A percentile compares a stretch with the other conserved stretches of the same genome.
Evolutionary conservation across 2,329 filamentous ascomycete genomes (phyloP).

Genomic region (Alternaria tenuissima): DNA sequence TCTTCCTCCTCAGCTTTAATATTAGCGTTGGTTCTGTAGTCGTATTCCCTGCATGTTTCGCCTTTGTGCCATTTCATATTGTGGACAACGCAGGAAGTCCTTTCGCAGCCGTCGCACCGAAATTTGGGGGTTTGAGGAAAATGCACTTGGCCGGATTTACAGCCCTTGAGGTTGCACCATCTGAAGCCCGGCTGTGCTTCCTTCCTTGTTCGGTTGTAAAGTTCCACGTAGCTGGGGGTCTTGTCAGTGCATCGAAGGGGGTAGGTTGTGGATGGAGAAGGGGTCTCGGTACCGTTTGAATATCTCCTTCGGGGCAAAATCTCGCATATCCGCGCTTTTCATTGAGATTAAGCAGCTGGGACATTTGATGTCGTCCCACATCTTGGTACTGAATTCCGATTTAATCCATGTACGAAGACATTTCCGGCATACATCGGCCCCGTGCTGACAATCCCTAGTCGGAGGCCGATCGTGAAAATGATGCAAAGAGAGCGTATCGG

Average conservation of each 20-base stretch:
- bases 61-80: conserved; percentile 48
- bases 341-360: conserved; percentile 58
- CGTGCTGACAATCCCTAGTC: conserved; percentile 47
- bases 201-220: conserved; percentile 56
- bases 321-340: conserved; percentile 56
- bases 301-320: conserved; percentile 46
- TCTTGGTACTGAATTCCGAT: conserved; percentile 46
- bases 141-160: conserved; percentile 63
- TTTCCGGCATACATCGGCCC: conserved; percentile 43
- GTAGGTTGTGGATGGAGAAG: too few relatives aligned
- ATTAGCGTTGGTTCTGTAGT: conserved; percentile 40
- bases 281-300: neutral
- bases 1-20: conserved; percentile 37
- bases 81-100: conserved; percentile 49
- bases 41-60: conserved; percentile 53
- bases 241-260: neutral
- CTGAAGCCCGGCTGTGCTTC: conserved; percentile 57
- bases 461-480: conserved; percentile 45
- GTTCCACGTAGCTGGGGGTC: conserved; percentile 49
- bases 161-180: conserved; percentile 62
- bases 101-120: conserved; percentile 47
- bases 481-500: conserved; percentile 38
- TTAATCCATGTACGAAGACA: conserved; percentile 53
- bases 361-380: conserved; percentile 61
- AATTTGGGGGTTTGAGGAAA: conserved; percentile 53